Evolutionary conservation across 305 asterid species (phyloP), one percentile per base, ranked within the genome.

Genomic region (Withania somnifera): DNA sequence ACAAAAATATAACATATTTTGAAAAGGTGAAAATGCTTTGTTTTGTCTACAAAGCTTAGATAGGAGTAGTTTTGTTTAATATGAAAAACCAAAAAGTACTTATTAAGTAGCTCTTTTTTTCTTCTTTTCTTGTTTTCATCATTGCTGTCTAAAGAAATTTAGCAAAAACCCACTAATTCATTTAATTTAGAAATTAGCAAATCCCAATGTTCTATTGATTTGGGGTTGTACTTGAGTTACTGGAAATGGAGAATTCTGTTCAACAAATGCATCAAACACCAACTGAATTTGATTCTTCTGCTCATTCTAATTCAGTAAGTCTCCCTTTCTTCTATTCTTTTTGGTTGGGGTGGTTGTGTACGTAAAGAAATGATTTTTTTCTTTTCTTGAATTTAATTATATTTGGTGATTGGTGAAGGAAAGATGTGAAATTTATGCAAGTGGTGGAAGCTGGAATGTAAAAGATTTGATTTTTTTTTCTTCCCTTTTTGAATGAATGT

Each of bases 51-150:
- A 78, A 54, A 32, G 69, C 51, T 78, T 30, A 53, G 34, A 38
- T 10, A 7, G n/a, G n/a, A n/a, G 26, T 78, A 36, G 40, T 69
- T 69, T 38, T 26, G 26, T 28, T 47, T 73, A 20, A 1, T 69
- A 69, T 42, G 22, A 24, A 45, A 73, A 57, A 20, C 79, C 53
- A 60, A 17, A 34, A 17, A 73, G 5, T 0, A 34, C n/a, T n/a
- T 2, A 36, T 36, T 36, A 36, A n/a, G 28, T 52, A 38, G 5
- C 14, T 24, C 47, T 26, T 13, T 28, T 22, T 57, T n/a, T 58
- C 7, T 42, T 22, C 22, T 47, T 61, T 80, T 83, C 81, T 83
- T 83, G 82, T 83, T 83, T 75, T 80, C 71, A 83, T 85, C 84
- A 45, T 50, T 82, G 61, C 68, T 75, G 53, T 80, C 84, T 75